Base-by-base conservation (phyloP, 441 rosid genomes). In the Gossypium aridum region DNA sequence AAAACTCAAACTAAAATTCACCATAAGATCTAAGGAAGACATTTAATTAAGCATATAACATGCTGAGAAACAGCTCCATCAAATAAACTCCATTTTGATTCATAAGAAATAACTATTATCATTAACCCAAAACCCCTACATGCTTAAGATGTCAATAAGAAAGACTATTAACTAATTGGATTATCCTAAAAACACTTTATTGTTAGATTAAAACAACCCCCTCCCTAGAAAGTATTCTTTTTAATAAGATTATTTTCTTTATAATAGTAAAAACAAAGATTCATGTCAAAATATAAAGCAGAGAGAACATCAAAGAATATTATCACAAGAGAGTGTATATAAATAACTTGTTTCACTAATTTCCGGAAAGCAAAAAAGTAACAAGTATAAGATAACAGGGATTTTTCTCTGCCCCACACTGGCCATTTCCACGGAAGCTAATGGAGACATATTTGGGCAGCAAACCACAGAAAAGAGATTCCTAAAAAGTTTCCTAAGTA, bases 381-480 rank as follows among this genome's bases (percentile, higher is more conserved):
- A 34, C 14, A 31, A 63, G 2, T 20, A 56, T 9, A 16, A 3
- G 25, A 22, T 10, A 39, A 64, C 28, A 10, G 54, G 10, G 54
- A 14, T 65, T 65, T 61, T 26, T 39, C 70, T 39, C 17, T 65
- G 1, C 54, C 54, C 31, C 54, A 64, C 34, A 45, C 20, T 45
- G 19, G 13, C 23, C 34, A 45, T 45, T 22, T 4, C 31, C 54
- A 39, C 20, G n/a, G 43, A 61, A 61, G 19, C 34, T 25, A 16
- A 26, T 23, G 64, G 28, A 2, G 28, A 5, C 8, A 13, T 61
- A 17, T 61, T 61, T 61, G 64, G 22, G 34, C 16, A 23, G n/a
- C 62, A 61, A 70, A 70, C 73, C 62, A 28, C 28, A 61, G 65
- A 61, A 61, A 26, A 31, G 17, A 17, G 62, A 28, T 70, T 70